phyloP scores from a whole-genome alignment of 2,329 filamentous ascomycete genomes.

The Alternaria incomplexa region DNA sequence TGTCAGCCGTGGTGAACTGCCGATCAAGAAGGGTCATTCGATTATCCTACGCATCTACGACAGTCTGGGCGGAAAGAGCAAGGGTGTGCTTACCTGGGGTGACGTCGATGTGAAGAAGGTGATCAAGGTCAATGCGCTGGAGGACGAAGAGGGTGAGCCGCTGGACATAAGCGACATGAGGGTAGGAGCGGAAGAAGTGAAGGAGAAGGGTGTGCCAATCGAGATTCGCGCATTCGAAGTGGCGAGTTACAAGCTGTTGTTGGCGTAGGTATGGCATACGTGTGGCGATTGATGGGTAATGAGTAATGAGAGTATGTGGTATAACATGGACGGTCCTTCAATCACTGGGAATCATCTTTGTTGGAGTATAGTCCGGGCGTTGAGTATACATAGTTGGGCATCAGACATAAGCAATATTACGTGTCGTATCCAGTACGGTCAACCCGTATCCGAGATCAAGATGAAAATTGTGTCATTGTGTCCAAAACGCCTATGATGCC shows the following conservation, averaged over 20 bases:
- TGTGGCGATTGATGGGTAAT: not conserved
- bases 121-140: slow-evolving; percentile 83
- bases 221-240: slow-evolving; percentile 81
- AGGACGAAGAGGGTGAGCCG: slow-evolving; percentile 81
- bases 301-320: not conserved
- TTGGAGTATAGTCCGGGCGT: not conserved
- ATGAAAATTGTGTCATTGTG: not conserved
- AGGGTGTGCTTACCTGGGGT: slow-evolving; percentile 70
- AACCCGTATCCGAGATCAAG: accelerated
- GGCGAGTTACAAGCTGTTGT: slow-evolving; percentile 72
- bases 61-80: slow-evolving; percentile 79
- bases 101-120: slow-evolving; percentile 75
- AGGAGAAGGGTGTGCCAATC: slow-evolving; percentile 57
- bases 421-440: not conserved
- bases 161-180: slow-evolving; percentile 37
- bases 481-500: not conserved
- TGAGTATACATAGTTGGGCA: not conserved
- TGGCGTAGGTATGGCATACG: slow-evolving; percentile 1
- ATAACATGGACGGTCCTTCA: not conserved
- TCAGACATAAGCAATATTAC: not conserved
- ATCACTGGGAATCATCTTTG: no score
- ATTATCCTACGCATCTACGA: slow-evolving; percentile 89
- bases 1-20: slow-evolving; percentile 62
- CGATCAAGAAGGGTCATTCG: slow-evolving; percentile 71
- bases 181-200: slow-evolving; percentile 57